Evolutionary conservation across 2,329 filamentous ascomycete species (phyloP).

Genomic region (Cyphellophora attinorum): DNA sequence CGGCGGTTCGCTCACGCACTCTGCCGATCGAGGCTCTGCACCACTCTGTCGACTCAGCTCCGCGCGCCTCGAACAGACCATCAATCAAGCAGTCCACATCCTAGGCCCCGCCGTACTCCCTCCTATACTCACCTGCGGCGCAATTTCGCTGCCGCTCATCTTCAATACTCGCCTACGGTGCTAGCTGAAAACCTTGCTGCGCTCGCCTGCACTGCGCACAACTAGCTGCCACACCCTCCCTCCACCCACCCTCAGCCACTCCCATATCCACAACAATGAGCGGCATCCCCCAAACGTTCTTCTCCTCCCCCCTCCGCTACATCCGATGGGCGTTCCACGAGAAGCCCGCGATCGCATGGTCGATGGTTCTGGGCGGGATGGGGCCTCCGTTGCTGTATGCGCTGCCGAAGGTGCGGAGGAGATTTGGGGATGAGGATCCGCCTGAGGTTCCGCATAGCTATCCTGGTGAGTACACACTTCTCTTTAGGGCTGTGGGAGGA

Average conservation of each 20-base stretch:
- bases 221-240: conserved; percentile 5
- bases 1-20: too few species aligned
- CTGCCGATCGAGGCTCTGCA: too few species aligned
- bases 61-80: too few species aligned
- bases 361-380: conserved; percentile 59
- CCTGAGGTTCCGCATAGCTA: conserved; percentile 77
- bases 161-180: too few species aligned
- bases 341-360: conserved; percentile 87
- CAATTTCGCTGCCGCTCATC: too few species aligned
- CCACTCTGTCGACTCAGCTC: too few species aligned
- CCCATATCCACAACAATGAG: conserved; percentile 29
- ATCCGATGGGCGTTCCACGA: conserved; percentile 78
- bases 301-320: conserved; percentile 73
- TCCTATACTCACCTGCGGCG: too few species aligned
- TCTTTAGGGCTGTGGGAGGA: too few species aligned
- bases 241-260: background rate
- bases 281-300: conserved; percentile 60
- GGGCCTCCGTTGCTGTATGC: conserved; percentile 63
- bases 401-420: conserved; percentile 63
- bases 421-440: conserved; percentile 64
- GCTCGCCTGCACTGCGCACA: too few species aligned
- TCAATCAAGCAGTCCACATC: too few species aligned
- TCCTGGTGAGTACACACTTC: conserved; percentile 70
- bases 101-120: too few species aligned
- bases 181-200: too few species aligned